phyloP scores from a whole-genome alignment of 208 protist species.

The Trypanosomatidae sp. region DNA sequence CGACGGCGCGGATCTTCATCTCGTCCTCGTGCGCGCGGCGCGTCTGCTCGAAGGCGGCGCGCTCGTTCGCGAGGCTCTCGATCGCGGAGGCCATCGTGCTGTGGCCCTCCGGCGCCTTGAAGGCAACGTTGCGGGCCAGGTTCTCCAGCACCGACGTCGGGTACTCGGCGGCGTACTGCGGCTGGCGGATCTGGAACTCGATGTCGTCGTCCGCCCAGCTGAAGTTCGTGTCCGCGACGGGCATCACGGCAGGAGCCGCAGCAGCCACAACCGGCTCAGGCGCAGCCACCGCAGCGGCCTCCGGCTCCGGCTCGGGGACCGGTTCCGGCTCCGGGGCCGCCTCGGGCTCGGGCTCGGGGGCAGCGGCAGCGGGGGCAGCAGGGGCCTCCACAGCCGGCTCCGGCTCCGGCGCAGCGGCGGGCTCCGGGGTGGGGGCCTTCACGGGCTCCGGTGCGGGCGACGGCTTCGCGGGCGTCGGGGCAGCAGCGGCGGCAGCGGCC shows the following conservation, averaged over 20 bases:
- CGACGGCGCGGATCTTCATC: constrained; percentile 43
- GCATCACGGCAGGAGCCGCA: no score
- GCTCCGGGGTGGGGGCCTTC: constrained; percentile 5
- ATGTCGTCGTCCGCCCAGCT: constrained; percentile 86
- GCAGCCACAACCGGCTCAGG: no score
- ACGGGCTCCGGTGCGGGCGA: constrained; percentile 8
- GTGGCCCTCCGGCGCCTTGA: constrained; percentile 49
- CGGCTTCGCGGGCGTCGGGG: constrained; percentile 19
- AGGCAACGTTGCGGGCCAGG: constrained; percentile 42
- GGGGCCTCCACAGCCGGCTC: neutral
- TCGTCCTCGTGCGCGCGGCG: constrained; percentile 45
- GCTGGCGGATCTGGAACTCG: constrained; percentile 60
- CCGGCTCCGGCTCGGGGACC: no score
- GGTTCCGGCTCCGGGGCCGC: constrained; percentile 11
- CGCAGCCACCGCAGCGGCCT: no score
- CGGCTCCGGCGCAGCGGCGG: neutral
- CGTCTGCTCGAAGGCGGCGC: constrained; percentile 42
- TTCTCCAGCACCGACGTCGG: constrained; percentile 60
- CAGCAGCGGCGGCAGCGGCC: neutral
- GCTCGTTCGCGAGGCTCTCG: constrained; percentile 44
- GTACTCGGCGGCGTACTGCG: constrained; percentile 65
- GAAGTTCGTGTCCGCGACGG: constrained; percentile 49
- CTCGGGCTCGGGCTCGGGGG: constrained; percentile 10
- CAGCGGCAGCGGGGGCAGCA: constrained; percentile 3
- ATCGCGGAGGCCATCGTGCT: constrained; percentile 44